Evolutionary conservation across 2,329 filamentous ascomycete species (phyloP).

Genomic region (Phaeosphaeria sp.): DNA sequence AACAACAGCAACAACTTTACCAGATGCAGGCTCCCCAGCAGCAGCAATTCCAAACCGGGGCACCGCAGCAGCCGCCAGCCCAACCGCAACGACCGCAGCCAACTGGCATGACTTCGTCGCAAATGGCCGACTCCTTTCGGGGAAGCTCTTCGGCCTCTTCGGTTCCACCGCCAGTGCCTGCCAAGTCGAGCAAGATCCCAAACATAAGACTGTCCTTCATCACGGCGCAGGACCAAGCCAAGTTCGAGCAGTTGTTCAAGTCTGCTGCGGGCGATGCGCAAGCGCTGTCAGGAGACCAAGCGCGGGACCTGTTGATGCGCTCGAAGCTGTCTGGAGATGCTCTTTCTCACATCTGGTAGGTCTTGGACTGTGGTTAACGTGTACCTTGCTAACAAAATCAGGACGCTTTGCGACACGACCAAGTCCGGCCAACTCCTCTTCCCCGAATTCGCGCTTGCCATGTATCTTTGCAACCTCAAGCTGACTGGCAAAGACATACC

Average conservation of each 20-base stretch:
- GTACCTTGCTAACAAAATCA: conserved; percentile 47
- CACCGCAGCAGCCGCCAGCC: conserved; percentile 57
- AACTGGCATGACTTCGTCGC: conserved; percentile 66
- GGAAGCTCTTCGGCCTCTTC: conserved; percentile 31
- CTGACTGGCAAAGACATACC: conserved; percentile 87
- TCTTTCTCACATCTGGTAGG: conserved; percentile 89
- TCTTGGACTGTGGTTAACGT: conserved; percentile 20
- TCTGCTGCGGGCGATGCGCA: conserved; percentile 86
- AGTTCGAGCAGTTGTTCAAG: conserved; percentile 98
- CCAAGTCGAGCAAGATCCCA: conserved; percentile 79
- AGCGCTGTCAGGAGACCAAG: conserved; percentile 89
- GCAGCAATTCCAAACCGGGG: conserved; percentile 48
- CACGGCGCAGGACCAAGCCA: conserved; percentile 90
- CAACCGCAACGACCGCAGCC: conserved; percentile 60
- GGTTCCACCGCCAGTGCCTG: conserved; percentile 67
- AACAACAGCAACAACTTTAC: conserved; percentile 52
- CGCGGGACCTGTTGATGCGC: conserved; percentile 83
- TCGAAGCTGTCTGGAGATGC: conserved; percentile 88
- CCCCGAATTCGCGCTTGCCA: conserved; percentile 94
- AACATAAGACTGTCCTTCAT: conserved; percentile 96
- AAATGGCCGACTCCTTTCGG: conserved; percentile 70
- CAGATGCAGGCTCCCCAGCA: conserved; percentile 57
- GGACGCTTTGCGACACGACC: conserved; percentile 93
- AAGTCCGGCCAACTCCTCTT: conserved; percentile 96
- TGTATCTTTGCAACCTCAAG: conserved; percentile 97